Conservation (phyloP, 352 stramenopile species). For the Hyphochytrium catenoides region DNA sequence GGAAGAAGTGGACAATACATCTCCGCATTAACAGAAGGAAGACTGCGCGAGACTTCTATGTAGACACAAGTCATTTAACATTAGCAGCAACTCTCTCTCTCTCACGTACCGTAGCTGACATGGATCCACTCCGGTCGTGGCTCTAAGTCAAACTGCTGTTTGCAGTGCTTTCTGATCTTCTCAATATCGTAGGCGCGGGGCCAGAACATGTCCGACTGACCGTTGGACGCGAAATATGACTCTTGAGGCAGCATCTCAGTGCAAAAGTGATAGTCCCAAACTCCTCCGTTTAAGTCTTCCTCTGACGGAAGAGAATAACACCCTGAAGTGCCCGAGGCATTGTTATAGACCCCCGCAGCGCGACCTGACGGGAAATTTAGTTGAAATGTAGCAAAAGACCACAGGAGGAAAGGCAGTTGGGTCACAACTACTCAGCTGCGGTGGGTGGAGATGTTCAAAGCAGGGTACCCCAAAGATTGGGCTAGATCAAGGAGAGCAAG, state of each 20-base stretch:
- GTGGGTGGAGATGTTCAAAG: too few species aligned
- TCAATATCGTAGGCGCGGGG: constrained; percentile 25
- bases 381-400: too few species aligned
- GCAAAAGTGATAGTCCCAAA: constrained; percentile 77
- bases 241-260: constrained; percentile 63
- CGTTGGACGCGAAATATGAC: constrained; percentile 64
- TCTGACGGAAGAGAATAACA: constrained; percentile 23
- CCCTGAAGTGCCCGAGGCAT: constrained; percentile 42
- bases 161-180: constrained; percentile 28
- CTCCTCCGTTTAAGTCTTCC: constrained; percentile 24
- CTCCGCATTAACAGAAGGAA: too few species aligned
- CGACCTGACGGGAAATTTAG: too few species aligned
- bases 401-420: too few species aligned
- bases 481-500: too few species aligned
- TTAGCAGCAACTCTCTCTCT: not conserved
- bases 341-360: constrained; percentile 63
- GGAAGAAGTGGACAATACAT: too few species aligned
- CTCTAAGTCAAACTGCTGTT: constrained; percentile 26
- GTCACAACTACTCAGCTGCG: too few species aligned
- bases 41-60: too few species aligned
- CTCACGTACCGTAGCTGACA: constrained; percentile 31
- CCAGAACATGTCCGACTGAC: constrained; percentile 78
- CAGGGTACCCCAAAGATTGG: too few species aligned
- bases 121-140: constrained; percentile 45
- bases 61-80: not conserved